Percentiles rank a stretch among this genome's conserved stretches.
Conservation (phyloP, 306 rosid species). For the Biancaea sappan region DNA sequence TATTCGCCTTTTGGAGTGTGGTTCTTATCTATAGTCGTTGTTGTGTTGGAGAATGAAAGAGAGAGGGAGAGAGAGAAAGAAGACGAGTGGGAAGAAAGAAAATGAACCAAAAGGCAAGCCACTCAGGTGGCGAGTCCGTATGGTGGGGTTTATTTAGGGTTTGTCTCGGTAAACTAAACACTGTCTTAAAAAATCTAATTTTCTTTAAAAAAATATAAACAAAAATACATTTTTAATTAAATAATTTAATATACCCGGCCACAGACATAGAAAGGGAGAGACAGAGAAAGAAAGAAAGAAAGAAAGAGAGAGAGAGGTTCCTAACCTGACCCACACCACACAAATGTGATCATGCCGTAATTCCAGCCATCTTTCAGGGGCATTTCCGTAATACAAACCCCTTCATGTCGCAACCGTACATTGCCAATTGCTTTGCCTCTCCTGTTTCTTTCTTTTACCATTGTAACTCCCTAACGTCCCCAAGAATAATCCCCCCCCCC, state of each 20-base stretch:
- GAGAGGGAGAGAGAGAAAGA: conserved; percentile 3
- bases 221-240: background rate
- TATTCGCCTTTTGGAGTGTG: background rate
- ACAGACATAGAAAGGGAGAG: too few species aligned
- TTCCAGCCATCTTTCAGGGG: conserved; percentile 1
- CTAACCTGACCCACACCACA: background rate
- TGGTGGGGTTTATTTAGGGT: conserved; percentile 73
- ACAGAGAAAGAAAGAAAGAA: too few species aligned
- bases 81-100: conserved; percentile 4
- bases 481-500: background rate
- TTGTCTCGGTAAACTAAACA: conserved; percentile 39
- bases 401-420: background rate
- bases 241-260: background rate
- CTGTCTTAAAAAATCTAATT: background rate
- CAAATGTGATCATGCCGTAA: conserved; percentile 25
- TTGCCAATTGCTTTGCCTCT: background rate
- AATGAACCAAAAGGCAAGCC: conserved; percentile 54
- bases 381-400: background rate
- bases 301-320: too few species aligned
- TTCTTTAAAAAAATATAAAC: background rate
- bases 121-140: conserved; percentile 50
- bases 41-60: too few species aligned
- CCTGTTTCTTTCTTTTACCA: background rate
- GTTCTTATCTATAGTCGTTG: conserved; percentile 15
- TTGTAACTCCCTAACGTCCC: background rate